Evolutionary conservation across 139 green algal species (phyloP), one percentile per base, ranked within the genome.

Genomic region (Tetradesmus lagerheimii): DNA sequence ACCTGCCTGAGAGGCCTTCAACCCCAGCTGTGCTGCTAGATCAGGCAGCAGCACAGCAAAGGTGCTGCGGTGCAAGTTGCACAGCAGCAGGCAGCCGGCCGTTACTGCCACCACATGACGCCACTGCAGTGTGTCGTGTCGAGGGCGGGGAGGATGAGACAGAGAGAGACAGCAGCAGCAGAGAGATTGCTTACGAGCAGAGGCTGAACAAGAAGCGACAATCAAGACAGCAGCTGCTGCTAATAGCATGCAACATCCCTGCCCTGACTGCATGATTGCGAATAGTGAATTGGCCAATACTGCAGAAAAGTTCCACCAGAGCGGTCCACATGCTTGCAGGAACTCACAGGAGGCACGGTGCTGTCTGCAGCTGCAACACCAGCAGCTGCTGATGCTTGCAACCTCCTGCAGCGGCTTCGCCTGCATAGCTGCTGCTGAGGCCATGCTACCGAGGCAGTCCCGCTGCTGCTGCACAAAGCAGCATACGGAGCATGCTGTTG

Each of bases 51-150:
- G 86, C 57, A 89, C 82, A 29, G 89, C 90, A 82, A 94, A 94
- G 0, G 89, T 83, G 37, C 81, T 92, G 57, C 92, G 92, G 74
- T 94, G 92, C 27, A 93, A 37, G 87, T 92, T 93, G 91, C 89
- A 93, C 37, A 93, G 76, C 67, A 93, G 89, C 89, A 93, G 83
- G 8, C 82, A 81, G 20, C 92, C 85, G 0, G 90, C 92, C 25
- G 64, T 89, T 4, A 94, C 85, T 1, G 41, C 90, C 5, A 94
- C 90, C 47, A 90, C 85, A 27, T 92, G 50, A 8, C 87, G 87
- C 87, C 87, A 90, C 87, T 86, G 80, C 35, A 45, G 47, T 18
- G 1, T 39, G 74, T 41, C 9, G 74, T 39, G 74, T 11, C 39
- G 31, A 53, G 76, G 20, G 0, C 8, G 4, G 3, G 57, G 31